Evolutionary conservation across 345 rosid species (phyloP).

Genomic region (Sonneratia alba): DNA sequence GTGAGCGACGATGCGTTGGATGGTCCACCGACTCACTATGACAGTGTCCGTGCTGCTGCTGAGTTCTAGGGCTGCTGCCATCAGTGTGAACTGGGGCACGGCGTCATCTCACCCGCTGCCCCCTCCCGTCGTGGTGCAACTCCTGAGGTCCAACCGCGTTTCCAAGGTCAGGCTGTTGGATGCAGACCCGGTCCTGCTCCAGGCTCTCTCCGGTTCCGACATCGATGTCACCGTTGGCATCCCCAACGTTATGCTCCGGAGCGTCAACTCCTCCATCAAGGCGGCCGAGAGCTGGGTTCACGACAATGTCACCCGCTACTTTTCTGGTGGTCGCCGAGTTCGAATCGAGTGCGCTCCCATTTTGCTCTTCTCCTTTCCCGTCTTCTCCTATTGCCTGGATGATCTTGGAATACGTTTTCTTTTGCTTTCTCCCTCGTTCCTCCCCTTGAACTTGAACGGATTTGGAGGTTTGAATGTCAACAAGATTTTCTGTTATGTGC

Average conservation of each 20-base stretch:
- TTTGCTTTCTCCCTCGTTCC: not conserved
- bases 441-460: not conserved
- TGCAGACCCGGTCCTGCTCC: conserved; percentile 59
- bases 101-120: conserved; percentile 75
- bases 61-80: conserved; percentile 12
- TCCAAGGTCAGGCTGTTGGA: conserved; percentile 66
- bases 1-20: not conserved
- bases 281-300: conserved; percentile 86
- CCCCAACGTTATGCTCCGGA: conserved; percentile 51
- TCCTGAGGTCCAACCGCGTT: conserved; percentile 70
- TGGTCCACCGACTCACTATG: not conserved
- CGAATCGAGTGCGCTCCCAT: conserved; percentile 51
- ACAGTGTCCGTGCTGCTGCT: not conserved
- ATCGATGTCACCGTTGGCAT: conserved; percentile 64
- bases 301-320: conserved; percentile 91
- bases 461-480: too few species aligned
- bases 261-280: conserved; percentile 59
- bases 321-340: conserved; percentile 35
- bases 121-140: conserved; percentile 68
- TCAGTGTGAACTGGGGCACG: conserved; percentile 84
- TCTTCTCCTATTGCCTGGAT: not conserved
- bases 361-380: not conserved
- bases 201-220: conserved; percentile 68
- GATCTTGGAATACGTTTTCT: not conserved
- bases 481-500: too few species aligned